Evolutionary conservation across 2,329 filamentous ascomycete genomes (phyloP), one percentile per base, ranked within the genome.

Genomic region (Diaporthe aspalathi): DNA sequence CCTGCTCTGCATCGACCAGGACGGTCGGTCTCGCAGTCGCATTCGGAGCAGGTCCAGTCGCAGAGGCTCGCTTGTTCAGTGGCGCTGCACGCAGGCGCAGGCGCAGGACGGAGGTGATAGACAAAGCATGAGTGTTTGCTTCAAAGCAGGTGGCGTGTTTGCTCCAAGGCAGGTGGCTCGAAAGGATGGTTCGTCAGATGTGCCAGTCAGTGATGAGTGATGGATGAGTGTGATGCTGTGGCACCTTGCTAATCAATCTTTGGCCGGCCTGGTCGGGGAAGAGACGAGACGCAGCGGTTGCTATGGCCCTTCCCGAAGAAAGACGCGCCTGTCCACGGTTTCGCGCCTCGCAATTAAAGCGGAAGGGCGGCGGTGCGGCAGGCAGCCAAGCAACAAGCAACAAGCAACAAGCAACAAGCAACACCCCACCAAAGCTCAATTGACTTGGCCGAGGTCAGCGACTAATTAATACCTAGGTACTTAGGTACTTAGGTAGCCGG

Each of bases 321-420:
- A 32, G 60, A 63, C 60, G 60, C 60, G 60, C 60, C 60, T 22
- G 16, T 29, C 50, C 50, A 16, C 24, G 53, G 53, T 56, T 32
- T 63, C 60, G 60, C 60, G 43, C 22, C 49, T 29, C 24, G 47
- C 17, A 62, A n/a, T 47, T 32, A 32, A 62, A 63, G 43, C 17
- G 60, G 27, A 43, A n/a, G 49, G 60, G 60, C 60, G 60, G 60
- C 60, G 35, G 60, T n/a, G n/a, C n/a, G n/a, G n/a, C n/a, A n/a
- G n/a, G n/a, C n/a, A n/a, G n/a, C n/a, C n/a, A n/a, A n/a, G n/a
- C n/a, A n/a, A n/a, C n/a, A n/a, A n/a, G n/a, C n/a, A n/a, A n/a
- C n/a, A n/a, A n/a, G n/a, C n/a, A n/a, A 43, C 60, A 63, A 32
- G 14, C 22, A 60, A 32, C 27, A 6, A 32, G 38, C 57, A 40